Conservation (phyloP, 306 rosid species). For the Clitoria ternatea region DNA sequence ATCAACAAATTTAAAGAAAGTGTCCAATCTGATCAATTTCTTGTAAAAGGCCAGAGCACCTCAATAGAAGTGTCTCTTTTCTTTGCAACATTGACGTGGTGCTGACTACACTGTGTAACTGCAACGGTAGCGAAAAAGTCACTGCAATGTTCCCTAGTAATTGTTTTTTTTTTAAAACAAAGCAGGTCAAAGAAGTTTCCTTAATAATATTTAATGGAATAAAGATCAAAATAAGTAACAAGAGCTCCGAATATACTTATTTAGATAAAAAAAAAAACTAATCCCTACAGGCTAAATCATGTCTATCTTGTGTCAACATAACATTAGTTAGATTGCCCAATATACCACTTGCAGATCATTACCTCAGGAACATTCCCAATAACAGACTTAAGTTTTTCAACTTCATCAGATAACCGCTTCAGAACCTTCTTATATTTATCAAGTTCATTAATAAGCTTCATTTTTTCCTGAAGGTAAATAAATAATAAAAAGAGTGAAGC, state of each 20-base stretch:
- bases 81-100: slow-evolving; percentile 69
- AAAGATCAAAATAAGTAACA: neutral
- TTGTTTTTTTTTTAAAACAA: neutral
- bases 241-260: neutral
- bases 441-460: slow-evolving; percentile 58
- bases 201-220: neutral
- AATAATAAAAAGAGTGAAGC: neutral
- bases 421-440: slow-evolving; percentile 69
- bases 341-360: neutral
- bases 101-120: slow-evolving; percentile 50
- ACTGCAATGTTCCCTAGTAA: slow-evolving; percentile 56
- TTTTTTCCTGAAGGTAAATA: slow-evolving; percentile 58
- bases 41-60: slow-evolving; percentile 43
- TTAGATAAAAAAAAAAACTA: too few species aligned
- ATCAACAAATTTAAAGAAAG: slow-evolving; percentile 9
- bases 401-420: slow-evolving; percentile 59
- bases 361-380: slow-evolving; percentile 83
- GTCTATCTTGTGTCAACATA: too few species aligned
- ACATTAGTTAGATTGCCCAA: neutral
- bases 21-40: slow-evolving; percentile 3
- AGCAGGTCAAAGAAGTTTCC: neutral
- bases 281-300: neutral
- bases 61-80: slow-evolving; percentile 90
- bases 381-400: slow-evolving; percentile 57
- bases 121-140: slow-evolving; percentile 27